phyloP scores from a whole-genome alignment of 2,329 filamentous ascomycete species.

The Penicillium sp. region DNA sequence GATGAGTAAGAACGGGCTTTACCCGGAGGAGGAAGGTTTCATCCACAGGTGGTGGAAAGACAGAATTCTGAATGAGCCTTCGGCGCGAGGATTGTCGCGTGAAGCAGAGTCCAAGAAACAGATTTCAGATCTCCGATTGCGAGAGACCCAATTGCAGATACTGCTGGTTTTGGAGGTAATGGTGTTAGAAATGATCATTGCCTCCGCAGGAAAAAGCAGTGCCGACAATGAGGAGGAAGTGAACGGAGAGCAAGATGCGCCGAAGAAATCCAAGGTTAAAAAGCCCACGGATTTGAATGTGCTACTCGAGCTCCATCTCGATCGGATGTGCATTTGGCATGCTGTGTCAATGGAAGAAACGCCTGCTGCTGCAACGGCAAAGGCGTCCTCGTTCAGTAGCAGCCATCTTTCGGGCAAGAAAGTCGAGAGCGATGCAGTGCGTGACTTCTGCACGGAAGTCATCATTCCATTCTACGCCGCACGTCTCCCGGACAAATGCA shows the following conservation, averaged over 20 bases:
- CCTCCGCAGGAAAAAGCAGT: constrained; percentile 21
- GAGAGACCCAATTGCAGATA: constrained; percentile 52
- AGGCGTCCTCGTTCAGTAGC: constrained; percentile 27
- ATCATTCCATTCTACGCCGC: constrained; percentile 51
- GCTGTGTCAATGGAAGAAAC: constrained; percentile 45
- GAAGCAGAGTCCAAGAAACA: constrained; percentile 42
- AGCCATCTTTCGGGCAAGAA: constrained; percentile 34
- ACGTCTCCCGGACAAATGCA: constrained; percentile 49
- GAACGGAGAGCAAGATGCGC: constrained; percentile 16
- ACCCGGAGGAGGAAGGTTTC: constrained; percentile 45
- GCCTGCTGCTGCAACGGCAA: constrained; percentile 28
- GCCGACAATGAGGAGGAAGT: constrained; percentile 15
- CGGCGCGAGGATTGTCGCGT: constrained; percentile 28
- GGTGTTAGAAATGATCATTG: constrained; percentile 38
- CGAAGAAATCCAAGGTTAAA: constrained; percentile 34
- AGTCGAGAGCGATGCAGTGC: constrained; percentile 45
- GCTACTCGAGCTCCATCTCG: constrained; percentile 49
- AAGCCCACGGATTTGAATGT: constrained; percentile 45
- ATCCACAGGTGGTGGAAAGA: constrained; percentile 49
- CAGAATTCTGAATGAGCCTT: constrained; percentile 28
- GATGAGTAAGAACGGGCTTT: constrained; percentile 49
- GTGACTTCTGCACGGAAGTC: constrained; percentile 52
- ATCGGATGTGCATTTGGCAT: constrained; percentile 53
- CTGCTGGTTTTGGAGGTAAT: constrained; percentile 51
- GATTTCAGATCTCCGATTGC: constrained; percentile 45